Evolutionary conservation across 192 early-diverging fungal genomes (phyloP).

Genomic region (Backusella australiensis): DNA sequence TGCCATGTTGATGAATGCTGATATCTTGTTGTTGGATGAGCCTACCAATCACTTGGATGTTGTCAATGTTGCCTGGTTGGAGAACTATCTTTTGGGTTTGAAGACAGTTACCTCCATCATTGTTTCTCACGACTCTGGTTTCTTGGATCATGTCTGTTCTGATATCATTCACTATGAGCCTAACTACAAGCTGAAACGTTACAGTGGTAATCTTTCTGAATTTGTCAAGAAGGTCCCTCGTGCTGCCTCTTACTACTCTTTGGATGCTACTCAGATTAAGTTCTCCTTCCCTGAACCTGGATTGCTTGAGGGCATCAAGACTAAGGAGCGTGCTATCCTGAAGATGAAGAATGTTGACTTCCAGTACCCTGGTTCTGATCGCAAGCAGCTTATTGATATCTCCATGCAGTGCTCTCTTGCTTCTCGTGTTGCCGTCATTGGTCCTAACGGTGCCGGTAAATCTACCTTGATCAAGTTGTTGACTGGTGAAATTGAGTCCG

Average conservation of each 20-base stretch:
- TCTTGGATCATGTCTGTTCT: constrained; percentile 80
- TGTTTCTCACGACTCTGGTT: constrained; percentile 85
- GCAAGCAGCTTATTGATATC: constrained; percentile 59
- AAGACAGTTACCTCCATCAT: constrained; percentile 79
- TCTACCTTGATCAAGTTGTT: constrained; percentile 73
- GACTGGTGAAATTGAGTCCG: constrained; percentile 68
- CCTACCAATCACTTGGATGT: constrained; percentile 87
- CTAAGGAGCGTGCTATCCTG: constrained; percentile 73
- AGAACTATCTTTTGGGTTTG: constrained; percentile 69
- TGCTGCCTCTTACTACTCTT: constrained; percentile 76
- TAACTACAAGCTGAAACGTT: constrained; percentile 69
- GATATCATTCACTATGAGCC: constrained; percentile 84
- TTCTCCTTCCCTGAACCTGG: constrained; percentile 78
- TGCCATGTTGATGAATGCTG: constrained; percentile 83
- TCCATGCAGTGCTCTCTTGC: constrained; percentile 63
- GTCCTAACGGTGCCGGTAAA: constrained; percentile 76
- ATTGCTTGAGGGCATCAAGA: constrained; percentile 73
- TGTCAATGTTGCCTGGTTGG: constrained; percentile 55
- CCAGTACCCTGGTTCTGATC: constrained; percentile 64
- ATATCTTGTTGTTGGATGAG: constrained; percentile 83
- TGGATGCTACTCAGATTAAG: constrained; percentile 59
- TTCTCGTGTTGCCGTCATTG: constrained; percentile 79
- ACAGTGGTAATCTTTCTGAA: constrained; percentile 77
- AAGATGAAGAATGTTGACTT: constrained; percentile 73
- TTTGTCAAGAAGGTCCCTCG: constrained; percentile 76